Evolutionary conservation across 108 stramenopile genomes (phyloP).

Genomic region (Schizochytrium sp.): DNA sequence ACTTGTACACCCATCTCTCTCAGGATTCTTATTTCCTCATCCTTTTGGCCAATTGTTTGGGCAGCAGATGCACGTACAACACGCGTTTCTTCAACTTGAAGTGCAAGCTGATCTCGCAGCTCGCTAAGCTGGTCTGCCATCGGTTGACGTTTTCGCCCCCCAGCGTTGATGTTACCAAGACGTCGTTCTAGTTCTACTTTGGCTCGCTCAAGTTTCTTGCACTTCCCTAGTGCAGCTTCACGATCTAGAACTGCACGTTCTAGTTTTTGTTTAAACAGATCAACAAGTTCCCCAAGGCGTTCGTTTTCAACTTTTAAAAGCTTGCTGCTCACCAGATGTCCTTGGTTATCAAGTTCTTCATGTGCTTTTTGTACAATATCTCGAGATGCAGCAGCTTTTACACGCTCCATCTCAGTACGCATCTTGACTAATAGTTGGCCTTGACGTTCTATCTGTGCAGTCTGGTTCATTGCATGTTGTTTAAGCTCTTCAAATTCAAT

Average conservation of each 20-base stretch:
- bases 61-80: constrained; percentile 23
- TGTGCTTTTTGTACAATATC: constrained; percentile 15
- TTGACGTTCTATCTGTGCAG: constrained; percentile 50
- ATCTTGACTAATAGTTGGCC: constrained; percentile 49
- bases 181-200: constrained; percentile 46
- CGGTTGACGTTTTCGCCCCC: constrained; percentile 41
- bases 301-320: constrained; percentile 41
- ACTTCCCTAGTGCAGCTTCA: constrained; percentile 23
- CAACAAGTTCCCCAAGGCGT: constrained; percentile 35
- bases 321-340: constrained; percentile 35
- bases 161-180: constrained; percentile 35
- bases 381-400: constrained; percentile 39
- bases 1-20: constrained; percentile 55
- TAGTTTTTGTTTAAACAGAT: constrained; percentile 55
- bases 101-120: constrained; percentile 37
- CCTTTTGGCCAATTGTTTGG: constrained; percentile 42
- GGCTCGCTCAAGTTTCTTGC: constrained; percentile 29
- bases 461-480: constrained; percentile 49
- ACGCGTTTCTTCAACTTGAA: constrained; percentile 44
- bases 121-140: constrained; percentile 56
- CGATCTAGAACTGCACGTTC: constrained; percentile 51
- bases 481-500: constrained; percentile 30
- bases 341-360: constrained; percentile 41
- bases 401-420: constrained; percentile 54
- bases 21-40: constrained; percentile 43